Evolutionary conservation across 257 asterid genomes (phyloP).

Genomic region (Nyctanthes arbortristis): DNA sequence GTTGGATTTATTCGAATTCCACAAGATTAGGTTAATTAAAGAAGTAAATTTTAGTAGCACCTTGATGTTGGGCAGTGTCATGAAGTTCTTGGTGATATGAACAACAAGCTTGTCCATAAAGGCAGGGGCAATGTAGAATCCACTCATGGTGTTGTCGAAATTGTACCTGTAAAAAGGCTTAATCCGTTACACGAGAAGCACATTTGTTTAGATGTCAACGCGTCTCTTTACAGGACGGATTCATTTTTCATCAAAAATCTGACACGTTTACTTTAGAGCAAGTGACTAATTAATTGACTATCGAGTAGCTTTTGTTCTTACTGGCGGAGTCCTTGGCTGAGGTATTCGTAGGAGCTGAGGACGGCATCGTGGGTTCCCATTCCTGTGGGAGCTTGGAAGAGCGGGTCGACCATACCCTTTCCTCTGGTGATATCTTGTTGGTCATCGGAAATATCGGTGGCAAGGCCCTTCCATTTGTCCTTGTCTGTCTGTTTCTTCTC

Average conservation of each 20-base stretch:
- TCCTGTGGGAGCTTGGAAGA: slow-evolving; percentile 59
- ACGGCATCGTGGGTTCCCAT: slow-evolving; percentile 60
- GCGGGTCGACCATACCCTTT: slow-evolving; percentile 52
- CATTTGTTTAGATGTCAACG: no score
- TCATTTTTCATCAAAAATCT: no score
- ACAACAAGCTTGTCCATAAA: slow-evolving; percentile 63
- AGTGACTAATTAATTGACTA: no score
- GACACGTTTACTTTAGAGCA: no score
- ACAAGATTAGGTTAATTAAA: not conserved
- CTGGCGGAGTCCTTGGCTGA: slow-evolving; percentile 52
- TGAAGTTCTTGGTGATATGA: slow-evolving; percentile 55
- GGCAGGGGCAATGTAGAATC: slow-evolving; percentile 56
- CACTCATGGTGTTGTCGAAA: slow-evolving; percentile 48
- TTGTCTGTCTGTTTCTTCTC: slow-evolving; percentile 32
- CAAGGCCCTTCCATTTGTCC: slow-evolving; percentile 56
- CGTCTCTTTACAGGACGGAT: no score
- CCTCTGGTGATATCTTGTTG: slow-evolving; percentile 65
- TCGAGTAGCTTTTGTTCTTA: slow-evolving; percentile 15
- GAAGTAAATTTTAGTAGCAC: slow-evolving; percentile 12
- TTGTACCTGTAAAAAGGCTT: slow-evolving; percentile 23
- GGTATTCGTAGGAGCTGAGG: slow-evolving; percentile 56
- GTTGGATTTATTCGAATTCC: not conserved
- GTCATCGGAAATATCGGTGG: slow-evolving; percentile 47
- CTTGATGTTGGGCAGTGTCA: slow-evolving; percentile 58
- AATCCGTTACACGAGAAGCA: no score